Percentiles rank a stretch among this genome's conserved stretches.
These are phyloP conservation scores for Reutealis trisperma DNA, from an alignment of 345 rosid genomes.

Conservation along the genomic window DNA sequence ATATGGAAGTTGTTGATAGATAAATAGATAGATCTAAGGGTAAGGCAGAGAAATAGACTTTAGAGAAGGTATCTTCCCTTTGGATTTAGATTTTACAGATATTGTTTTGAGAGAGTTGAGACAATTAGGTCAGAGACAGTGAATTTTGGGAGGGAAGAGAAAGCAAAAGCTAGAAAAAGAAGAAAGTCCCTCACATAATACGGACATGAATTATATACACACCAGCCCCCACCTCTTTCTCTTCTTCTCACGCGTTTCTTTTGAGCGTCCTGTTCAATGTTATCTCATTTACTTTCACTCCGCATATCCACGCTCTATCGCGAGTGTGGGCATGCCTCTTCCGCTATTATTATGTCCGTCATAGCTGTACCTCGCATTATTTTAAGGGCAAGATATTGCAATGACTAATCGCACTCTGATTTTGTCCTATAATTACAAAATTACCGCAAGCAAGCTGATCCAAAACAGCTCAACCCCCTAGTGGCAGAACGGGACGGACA, in stretches of 20 bases:
- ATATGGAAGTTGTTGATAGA: neutral
- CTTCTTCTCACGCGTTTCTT: constrained; percentile 24
- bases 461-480: neutral
- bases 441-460: neutral
- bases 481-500: constrained; percentile 57
- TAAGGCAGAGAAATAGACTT: neutral
- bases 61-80: constrained; percentile 8
- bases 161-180: constrained; percentile 40
- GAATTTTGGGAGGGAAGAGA: constrained; percentile 43
- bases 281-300: no score
- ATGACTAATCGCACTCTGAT: neutral
- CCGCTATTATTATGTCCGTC: constrained; percentile 44
- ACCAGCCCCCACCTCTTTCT: constrained; percentile 23
- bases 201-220: constrained; percentile 51
- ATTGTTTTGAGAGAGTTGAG: constrained; percentile 4
- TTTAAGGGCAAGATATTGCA: constrained; percentile 7
- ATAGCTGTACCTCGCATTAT: constrained; percentile 42
- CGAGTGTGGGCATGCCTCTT: constrained; percentile 19
- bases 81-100: constrained; percentile 10
- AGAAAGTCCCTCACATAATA: constrained; percentile 26
- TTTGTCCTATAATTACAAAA: neutral
- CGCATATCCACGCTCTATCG: constrained; percentile 11
- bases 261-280: neutral
- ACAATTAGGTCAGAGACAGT: constrained; percentile 43
- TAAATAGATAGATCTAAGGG: constrained; percentile 3